These are phyloP conservation scores for Geum urbanum DNA, from an alignment of 306 rosid genomes.

Conservation along the genomic window DNA sequence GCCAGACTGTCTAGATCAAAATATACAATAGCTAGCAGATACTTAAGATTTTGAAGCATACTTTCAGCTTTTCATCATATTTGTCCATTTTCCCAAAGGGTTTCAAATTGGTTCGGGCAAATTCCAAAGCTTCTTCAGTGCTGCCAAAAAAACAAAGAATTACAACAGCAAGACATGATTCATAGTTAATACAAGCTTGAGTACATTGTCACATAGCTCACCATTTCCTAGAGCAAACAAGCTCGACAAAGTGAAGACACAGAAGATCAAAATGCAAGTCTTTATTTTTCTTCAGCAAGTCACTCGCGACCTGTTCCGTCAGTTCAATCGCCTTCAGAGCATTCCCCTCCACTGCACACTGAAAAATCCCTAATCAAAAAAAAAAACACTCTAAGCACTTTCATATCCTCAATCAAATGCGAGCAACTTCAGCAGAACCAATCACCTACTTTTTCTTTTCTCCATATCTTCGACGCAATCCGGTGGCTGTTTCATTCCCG, in stretches of 20 bases:
- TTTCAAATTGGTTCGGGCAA: constrained; percentile 69
- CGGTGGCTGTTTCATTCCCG: constrained; percentile 65
- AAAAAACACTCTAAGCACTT: constrained; percentile 8
- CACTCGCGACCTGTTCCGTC: constrained; percentile 60
- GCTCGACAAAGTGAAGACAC: constrained; percentile 90
- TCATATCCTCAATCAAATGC: not conserved
- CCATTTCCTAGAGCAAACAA: constrained; percentile 74
- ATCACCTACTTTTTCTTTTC: constrained; percentile 65
- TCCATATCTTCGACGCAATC: constrained; percentile 67
- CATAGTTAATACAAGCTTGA: constrained; percentile 7
- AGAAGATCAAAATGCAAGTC: constrained; percentile 85
- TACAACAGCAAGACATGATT: constrained; percentile 17
- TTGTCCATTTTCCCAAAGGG: constrained; percentile 69
- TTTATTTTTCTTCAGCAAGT: constrained; percentile 63
- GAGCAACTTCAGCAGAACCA: not conserved
- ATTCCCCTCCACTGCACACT: constrained; percentile 65
- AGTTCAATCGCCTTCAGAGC: constrained; percentile 81
- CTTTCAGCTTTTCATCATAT: constrained; percentile 59
- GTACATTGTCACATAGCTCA: constrained; percentile 35
- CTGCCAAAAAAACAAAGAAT: constrained; percentile 60
- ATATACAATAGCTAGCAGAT: not conserved
- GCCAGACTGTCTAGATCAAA: not conserved
- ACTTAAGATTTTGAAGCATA: constrained; percentile 24
- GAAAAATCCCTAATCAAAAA: constrained; percentile 52
- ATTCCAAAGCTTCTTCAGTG: constrained; percentile 93